Percentiles rank a stretch among this genome's conserved stretches.
Evolutionary conservation across 495 filamentous ascomycete species (phyloP).

Genomic region (Trichoderma gamsii): DNA sequence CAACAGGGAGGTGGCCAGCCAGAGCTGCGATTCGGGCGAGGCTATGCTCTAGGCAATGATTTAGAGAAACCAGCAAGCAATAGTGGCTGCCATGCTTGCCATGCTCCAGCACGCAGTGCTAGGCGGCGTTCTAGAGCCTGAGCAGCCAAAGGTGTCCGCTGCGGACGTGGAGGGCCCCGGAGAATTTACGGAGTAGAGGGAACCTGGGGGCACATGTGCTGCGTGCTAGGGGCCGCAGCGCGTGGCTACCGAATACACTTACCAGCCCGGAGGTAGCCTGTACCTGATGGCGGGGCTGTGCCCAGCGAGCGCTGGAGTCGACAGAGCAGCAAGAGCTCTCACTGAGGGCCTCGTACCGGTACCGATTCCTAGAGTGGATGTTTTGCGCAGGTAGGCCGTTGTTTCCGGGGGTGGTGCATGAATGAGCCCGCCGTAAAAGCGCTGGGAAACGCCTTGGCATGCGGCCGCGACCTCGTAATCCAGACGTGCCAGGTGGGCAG

Average conservation of each 20-base stretch:
- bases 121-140: not conserved
- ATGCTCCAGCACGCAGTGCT: not conserved
- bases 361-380: not conserved
- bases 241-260: not conserved
- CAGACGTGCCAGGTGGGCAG: not conserved
- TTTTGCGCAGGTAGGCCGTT: not conserved
- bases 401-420: not conserved
- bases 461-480: not conserved
- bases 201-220: not conserved
- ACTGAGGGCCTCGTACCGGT: not conserved
- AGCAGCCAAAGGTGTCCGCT: too few species aligned
- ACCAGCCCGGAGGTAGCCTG: not conserved
- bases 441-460: too few species aligned
- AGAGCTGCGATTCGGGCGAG: not conserved
- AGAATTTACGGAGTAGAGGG: slow-evolving; percentile 2
- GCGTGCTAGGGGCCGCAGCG: not conserved
- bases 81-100: too few species aligned
- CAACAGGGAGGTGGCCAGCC: not conserved
- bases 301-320: not conserved
- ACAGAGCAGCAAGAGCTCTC: not conserved
- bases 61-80: not conserved
- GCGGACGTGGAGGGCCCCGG: not conserved
- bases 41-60: not conserved
- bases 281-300: slow-evolving; percentile 6
- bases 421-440: not conserved